Evolutionary conservation across 108 stramenopile species (phyloP).

Genomic region (Parietichytrium sp.): DNA sequence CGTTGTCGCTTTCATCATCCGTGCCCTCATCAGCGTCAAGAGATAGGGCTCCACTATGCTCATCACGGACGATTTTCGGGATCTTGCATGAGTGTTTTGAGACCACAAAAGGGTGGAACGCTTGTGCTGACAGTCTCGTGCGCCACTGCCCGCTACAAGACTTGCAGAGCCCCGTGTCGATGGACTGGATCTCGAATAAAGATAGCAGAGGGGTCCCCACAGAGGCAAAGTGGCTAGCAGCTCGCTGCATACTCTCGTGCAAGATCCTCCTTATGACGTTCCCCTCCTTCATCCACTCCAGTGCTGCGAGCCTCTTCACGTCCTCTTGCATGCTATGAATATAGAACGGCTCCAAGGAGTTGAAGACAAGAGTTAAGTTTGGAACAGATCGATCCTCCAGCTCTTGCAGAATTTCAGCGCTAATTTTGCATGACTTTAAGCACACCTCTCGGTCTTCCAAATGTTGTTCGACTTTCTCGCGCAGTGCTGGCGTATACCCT

Average conservation of each 20-base stretch:
- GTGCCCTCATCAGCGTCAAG: neutral
- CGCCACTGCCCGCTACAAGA: slow-evolving; percentile 22
- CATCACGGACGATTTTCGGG: too few relatives aligned
- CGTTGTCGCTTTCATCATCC: neutral
- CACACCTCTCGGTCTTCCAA: too few relatives aligned
- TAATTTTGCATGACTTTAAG: too few relatives aligned
- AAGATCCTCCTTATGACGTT: neutral
- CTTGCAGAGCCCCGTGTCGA: slow-evolving; percentile 10
- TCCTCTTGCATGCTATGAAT: neutral
- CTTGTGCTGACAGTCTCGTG: neutral
- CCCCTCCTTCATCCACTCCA: neutral
- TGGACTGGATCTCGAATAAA: neutral
- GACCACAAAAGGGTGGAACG: neutral
- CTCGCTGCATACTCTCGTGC: slow-evolving; percentile 2
- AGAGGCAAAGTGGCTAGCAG: neutral
- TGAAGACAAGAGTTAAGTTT: neutral
- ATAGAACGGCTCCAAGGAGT: slow-evolving; percentile 28
- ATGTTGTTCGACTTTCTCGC: too few relatives aligned
- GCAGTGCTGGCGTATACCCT: too few relatives aligned
- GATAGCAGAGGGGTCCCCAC: neutral
- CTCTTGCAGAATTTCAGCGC: neutral
- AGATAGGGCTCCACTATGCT: too few relatives aligned
- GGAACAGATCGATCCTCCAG: neutral
- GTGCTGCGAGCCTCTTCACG: neutral
- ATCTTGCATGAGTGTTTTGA: too few relatives aligned